Base-by-base conservation (phyloP, 768 basidiomycete genomes). In the Leccinellum rugosiceps region DNA sequence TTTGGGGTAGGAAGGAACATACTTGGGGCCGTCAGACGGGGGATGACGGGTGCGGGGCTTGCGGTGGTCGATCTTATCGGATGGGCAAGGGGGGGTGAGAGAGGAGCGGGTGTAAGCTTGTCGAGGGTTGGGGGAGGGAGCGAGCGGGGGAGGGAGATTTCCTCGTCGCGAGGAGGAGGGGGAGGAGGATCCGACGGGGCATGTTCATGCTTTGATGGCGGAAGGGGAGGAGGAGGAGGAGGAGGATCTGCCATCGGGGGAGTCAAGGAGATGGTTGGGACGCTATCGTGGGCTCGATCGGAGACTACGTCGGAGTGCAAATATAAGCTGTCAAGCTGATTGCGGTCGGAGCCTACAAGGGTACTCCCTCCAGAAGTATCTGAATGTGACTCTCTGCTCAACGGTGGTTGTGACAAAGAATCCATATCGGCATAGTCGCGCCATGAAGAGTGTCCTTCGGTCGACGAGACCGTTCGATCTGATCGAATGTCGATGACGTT, bases 1-100 rank as follows among this genome's bases (percentile, higher is more conserved):
- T 91, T 91, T 51, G 92, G 91, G 44, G 92, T 88, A n/a, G 91
- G 91, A 48, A 92, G 75, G 69, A 93, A 93, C 86, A 92, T 87
- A 32, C 84, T 87, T 32, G 90, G 85, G 28, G 83, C 71, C 34
- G 86, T 78, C 35, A 92, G 81, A 35, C 83, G 83, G 2, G 90
- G 88, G 26, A 90, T 75, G 21, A 89, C 65, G 48, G 69, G 68
- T 13, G 66, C 55, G 21, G 64, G 57, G 17, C 58, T 65, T 49
- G 48, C 48, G 6, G 52, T 1, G 4, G 43, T 30, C 6, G 63
- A 50, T 46, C 53, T 50, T 13, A 38, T 21, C 3, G 54, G 45
- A 6, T 32, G 61, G 10, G 83, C 81, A 2, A 82, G 86, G 6
- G 74, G 65, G 7, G 43, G 43, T 8, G 63, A 15, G 35, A 38